A percentile compares a stretch with the other conserved stretches of the same genome.
Evolutionary conservation across 495 filamentous ascomycete species (phyloP).

Genomic region (Cercophora scortea): DNA sequence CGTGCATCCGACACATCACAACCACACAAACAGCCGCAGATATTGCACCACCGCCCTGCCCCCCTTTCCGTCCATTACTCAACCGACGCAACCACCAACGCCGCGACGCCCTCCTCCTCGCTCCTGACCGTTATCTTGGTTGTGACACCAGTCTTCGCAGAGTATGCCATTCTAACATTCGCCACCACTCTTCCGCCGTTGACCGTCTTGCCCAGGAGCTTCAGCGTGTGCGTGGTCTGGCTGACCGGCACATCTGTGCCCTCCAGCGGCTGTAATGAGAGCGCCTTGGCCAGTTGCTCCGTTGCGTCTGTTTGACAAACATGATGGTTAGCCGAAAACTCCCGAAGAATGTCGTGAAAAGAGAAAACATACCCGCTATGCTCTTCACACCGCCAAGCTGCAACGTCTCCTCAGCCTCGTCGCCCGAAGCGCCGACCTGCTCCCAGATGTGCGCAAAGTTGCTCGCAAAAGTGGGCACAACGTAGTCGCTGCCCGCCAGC

Average conservation of each 20-base stretch:
- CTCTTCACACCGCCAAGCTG: constrained; percentile 85
- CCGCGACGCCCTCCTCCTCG: constrained; percentile 88
- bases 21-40: background rate
- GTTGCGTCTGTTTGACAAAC: constrained; percentile 63
- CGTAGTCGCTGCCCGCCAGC: constrained; percentile 83
- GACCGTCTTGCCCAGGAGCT: constrained; percentile 93
- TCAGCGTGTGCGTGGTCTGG: constrained; percentile 86
- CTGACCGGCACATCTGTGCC: constrained; percentile 84
- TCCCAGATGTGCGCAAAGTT: constrained; percentile 98
- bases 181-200: constrained; percentile 83
- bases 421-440: constrained; percentile 77
- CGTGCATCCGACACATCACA: too few relatives aligned
- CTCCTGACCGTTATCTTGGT: constrained; percentile 85
- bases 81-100: constrained; percentile 75
- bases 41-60: constrained; percentile 10
- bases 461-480: constrained; percentile 85
- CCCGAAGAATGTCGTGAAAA: too few relatives aligned
- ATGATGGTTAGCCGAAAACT: too few relatives aligned
- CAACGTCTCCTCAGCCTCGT: constrained; percentile 86
- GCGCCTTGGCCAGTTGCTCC: constrained; percentile 75
- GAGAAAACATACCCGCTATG: constrained; percentile 66
- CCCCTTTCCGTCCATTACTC: constrained; percentile 54
- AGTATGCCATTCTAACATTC: constrained; percentile 87
- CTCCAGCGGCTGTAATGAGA: constrained; percentile 89
- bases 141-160: constrained; percentile 83